Conservation (phyloP, 2,329 filamentous ascomycete genomes). For the Graphilbum fragrans region DNA sequence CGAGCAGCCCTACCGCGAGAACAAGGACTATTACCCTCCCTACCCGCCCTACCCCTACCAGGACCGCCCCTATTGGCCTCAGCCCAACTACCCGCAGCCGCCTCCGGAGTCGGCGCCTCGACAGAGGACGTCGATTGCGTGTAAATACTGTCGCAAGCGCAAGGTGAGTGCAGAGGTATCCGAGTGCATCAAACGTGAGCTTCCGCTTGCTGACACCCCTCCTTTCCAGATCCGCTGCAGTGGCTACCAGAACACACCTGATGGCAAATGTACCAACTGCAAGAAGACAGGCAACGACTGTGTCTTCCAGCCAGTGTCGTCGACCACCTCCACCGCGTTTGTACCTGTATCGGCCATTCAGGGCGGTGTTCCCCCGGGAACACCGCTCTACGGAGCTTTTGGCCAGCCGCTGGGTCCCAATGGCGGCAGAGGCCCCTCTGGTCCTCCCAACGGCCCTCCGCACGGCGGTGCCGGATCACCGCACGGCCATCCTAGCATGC, state of each 20-base stretch:
- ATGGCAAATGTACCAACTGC: slow-evolving; percentile 49
- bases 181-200: background rate
- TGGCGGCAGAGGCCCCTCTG: slow-evolving; percentile 9
- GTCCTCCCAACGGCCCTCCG: slow-evolving; percentile 6
- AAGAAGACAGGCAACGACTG: slow-evolving; percentile 51
- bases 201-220: slow-evolving; percentile 11
- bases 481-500: slow-evolving; percentile 6
- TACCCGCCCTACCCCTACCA: slow-evolving; percentile 13
- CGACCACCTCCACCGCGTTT: slow-evolving; percentile 40
- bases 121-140: slow-evolving; percentile 48
- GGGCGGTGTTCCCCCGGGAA: slow-evolving; percentile 45
- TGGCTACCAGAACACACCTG: slow-evolving; percentile 45
- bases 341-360: slow-evolving; percentile 45
- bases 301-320: slow-evolving; percentile 47
- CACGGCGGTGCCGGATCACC: slow-evolving; percentile 8
- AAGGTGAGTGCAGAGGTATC: slow-evolving; percentile 30
- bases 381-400: slow-evolving; percentile 43
- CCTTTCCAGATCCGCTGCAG: slow-evolving; percentile 43
- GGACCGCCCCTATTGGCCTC: slow-evolving; percentile 9
- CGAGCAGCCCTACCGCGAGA: slow-evolving; percentile 7
- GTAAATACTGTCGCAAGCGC: slow-evolving; percentile 47
- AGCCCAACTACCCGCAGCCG: slow-evolving; percentile 18
- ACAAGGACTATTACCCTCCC: slow-evolving; percentile 8
- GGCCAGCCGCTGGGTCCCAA: slow-evolving; percentile 34
- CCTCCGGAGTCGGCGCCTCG: slow-evolving; percentile 39